These are phyloP conservation scores for Ceriops tagal DNA, from an alignment of 345 rosid genomes.

Conservation along the genomic window DNA sequence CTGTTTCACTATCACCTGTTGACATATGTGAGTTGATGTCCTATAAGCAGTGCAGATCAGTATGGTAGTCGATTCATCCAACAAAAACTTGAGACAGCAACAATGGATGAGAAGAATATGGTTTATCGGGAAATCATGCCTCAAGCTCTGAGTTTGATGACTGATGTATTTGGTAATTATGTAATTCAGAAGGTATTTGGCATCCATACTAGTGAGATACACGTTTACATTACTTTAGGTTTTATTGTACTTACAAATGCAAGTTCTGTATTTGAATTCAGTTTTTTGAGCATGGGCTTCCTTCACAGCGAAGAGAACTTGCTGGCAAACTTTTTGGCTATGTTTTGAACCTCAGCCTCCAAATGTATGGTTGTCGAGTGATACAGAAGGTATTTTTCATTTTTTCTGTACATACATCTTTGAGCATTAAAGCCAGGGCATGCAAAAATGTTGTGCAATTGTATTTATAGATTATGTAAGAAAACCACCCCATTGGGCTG, in stretches of 20 bases:
- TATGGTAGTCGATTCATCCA: constrained; percentile 97
- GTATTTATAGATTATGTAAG: background rate
- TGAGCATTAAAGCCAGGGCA: background rate
- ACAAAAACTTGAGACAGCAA: constrained; percentile 93
- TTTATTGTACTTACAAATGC: background rate
- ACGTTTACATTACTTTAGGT: background rate
- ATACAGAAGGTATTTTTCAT: constrained; percentile 70
- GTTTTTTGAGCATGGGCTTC: constrained; percentile 96
- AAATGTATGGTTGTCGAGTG: constrained; percentile 98
- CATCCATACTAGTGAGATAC: background rate
- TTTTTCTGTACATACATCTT: background rate
- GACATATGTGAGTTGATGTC: constrained; percentile 8
- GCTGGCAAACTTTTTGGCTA: constrained; percentile 73
- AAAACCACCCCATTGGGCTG: background rate
- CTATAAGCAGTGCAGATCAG: constrained; percentile 69
- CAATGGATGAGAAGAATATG: constrained; percentile 75
- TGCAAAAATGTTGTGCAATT: background rate
- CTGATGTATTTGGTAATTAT: constrained; percentile 94
- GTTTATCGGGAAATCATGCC: constrained; percentile 90
- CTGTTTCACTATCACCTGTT: background rate
- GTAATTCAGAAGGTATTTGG: constrained; percentile 63
- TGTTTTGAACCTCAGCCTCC: constrained; percentile 84
- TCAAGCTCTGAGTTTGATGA: constrained; percentile 73
- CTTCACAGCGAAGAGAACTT: constrained; percentile 73
- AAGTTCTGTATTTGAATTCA: constrained; percentile 27